Percentiles rank a stretch among this genome's conserved stretches.
These are phyloP conservation scores for Debaryomycetaceae sp. DNA, from an alignment of 1,139 yeast genomes.

Conservation along the genomic window DNA sequence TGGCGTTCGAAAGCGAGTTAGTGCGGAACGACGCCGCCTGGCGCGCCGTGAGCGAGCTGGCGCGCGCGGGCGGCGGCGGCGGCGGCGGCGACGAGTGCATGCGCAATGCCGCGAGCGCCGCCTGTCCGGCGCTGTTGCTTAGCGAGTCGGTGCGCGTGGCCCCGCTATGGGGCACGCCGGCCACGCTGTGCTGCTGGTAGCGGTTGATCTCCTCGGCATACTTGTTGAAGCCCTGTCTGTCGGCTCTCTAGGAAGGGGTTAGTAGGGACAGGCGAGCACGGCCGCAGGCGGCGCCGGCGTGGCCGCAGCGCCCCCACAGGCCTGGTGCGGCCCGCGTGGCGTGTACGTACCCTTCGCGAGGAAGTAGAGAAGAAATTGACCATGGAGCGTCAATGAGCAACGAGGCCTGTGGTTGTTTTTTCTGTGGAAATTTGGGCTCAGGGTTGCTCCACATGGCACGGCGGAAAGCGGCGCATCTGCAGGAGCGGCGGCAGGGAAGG, in stretches of 20 bases:
- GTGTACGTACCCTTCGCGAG: constrained; percentile 13
- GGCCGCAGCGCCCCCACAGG: neutral
- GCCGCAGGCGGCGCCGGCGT: constrained; percentile 1
- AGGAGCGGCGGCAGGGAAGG: too few relatives aligned
- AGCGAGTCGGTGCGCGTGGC: constrained; percentile 20
- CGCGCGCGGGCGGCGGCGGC: constrained; percentile 7
- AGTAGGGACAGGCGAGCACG: constrained; percentile 2
- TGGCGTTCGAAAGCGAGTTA: constrained; percentile 13
- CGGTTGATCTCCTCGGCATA: constrained; percentile 31
- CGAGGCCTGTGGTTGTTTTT: too few relatives aligned
- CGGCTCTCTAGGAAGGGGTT: constrained; percentile 11
- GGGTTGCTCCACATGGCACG: too few relatives aligned
- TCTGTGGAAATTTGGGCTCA: too few relatives aligned
- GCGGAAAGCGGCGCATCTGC: too few relatives aligned
- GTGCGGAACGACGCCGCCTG: constrained; percentile 10
- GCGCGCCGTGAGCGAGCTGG: constrained; percentile 4
- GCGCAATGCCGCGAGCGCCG: constrained; percentile 41
- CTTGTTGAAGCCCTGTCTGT: constrained; percentile 35
- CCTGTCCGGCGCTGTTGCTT: constrained; percentile 35
- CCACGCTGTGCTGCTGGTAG: constrained; percentile 18
- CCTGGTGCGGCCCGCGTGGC: neutral
- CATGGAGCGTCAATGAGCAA: too few relatives aligned
- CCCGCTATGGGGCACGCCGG: constrained; percentile 24
- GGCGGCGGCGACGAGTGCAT: constrained; percentile 22
- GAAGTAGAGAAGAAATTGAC: constrained; percentile 15